Percentiles rank a stretch among this genome's conserved stretches.
These are phyloP conservation scores for Raddia distichophylla DNA, from an alignment of 176 grass and related monocot species.

Conservation along the genomic window DNA sequence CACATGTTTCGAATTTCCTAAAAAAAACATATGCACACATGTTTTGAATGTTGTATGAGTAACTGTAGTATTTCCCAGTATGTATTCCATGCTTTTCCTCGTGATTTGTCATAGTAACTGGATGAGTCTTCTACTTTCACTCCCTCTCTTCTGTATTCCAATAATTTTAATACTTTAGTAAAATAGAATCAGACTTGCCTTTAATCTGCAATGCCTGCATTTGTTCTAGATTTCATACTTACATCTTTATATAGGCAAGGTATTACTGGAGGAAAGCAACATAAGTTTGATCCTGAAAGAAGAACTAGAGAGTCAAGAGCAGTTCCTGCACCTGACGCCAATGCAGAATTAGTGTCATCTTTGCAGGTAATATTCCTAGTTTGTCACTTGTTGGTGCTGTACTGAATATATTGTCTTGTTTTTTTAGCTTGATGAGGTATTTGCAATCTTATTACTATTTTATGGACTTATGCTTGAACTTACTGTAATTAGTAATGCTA, in stretches of 20 bases:
- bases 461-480: not conserved
- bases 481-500: not conserved
- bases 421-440: conserved; percentile 28
- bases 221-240: conserved; percentile 6
- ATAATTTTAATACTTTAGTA: conserved; percentile 9
- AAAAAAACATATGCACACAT: not conserved
- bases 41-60: conserved; percentile 11
- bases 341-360: conserved; percentile 91
- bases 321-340: conserved; percentile 93
- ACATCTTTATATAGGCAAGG: conserved; percentile 61
- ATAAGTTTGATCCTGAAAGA: conserved; percentile 66
- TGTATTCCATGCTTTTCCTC: not conserved
- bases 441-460: not conserved
- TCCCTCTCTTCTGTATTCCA: conserved; percentile 1
- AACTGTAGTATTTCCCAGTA: conserved; percentile 13
- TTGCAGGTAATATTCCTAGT: conserved; percentile 68
- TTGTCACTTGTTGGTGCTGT: conserved; percentile 19
- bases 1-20: not conserved
- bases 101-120: not conserved
- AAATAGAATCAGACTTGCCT: not conserved
- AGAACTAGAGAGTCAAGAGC: conserved; percentile 75
- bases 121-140: not conserved
- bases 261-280: conserved; percentile 60
- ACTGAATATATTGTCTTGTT: conserved; percentile 9
- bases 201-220: conserved; percentile 16